A percentile compares a stretch with the other conserved stretches of the same genome.
Conservation (phyloP, 352 stramenopile genomes). For the Pythium angustatum region DNA sequence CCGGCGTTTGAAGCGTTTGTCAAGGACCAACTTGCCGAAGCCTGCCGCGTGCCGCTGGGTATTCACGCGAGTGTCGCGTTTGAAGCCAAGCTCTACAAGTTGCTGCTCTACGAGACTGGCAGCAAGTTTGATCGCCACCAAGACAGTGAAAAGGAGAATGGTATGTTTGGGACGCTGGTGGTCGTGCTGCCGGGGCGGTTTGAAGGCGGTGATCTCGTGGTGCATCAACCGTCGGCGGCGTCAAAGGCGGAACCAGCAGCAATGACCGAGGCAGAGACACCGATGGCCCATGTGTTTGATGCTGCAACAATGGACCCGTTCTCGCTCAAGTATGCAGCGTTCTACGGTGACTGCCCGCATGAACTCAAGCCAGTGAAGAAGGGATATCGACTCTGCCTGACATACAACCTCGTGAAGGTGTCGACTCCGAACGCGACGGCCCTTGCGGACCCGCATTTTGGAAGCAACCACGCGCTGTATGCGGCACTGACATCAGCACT, state of each 20-base stretch:
- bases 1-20: constrained; percentile 21
- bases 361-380: constrained; percentile 22
- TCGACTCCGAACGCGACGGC: background rate
- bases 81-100: constrained; percentile 42
- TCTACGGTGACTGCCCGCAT: constrained; percentile 26
- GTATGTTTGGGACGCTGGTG: constrained; percentile 54
- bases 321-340: constrained; percentile 24
- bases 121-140: constrained; percentile 46
- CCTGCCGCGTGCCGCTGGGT: constrained; percentile 16
- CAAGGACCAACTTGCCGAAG: constrained; percentile 7
- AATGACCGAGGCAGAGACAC: background rate
- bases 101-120: constrained; percentile 46
- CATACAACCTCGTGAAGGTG: constrained; percentile 24
- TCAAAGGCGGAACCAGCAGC: background rate
- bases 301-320: constrained; percentile 5
- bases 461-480: constrained; percentile 5
- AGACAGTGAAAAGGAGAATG: constrained; percentile 51
- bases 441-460: background rate
- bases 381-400: constrained; percentile 23
- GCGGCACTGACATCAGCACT: constrained; percentile 10
- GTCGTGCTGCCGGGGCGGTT: constrained; percentile 38
- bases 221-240: constrained; percentile 12
- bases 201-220: constrained; percentile 18
- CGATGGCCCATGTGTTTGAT: constrained; percentile 7
- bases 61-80: constrained; percentile 4